Percentiles rank a stretch among this genome's conserved stretches.
Evolutionary conservation across 2,329 filamentous ascomycete genomes (phyloP).

Genomic region (Rutstroemia sp.): DNA sequence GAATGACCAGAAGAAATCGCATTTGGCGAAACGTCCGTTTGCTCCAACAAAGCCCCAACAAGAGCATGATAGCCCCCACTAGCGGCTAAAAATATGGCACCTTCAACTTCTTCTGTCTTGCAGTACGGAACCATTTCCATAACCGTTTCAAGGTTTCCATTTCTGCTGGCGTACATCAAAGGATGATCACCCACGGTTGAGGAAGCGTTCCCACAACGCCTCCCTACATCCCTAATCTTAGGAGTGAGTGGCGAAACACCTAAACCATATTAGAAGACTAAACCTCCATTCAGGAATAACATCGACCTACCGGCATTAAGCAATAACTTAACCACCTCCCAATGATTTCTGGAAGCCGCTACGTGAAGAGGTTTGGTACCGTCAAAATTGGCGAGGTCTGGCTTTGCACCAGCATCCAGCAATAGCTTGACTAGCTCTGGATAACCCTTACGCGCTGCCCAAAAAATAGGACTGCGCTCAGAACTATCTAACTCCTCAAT

Average conservation of each 20-base stretch:
- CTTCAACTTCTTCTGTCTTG: background rate
- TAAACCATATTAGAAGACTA: background rate
- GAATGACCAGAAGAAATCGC: background rate
- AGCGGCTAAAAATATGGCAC: background rate
- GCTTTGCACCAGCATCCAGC: constrained; percentile 14
- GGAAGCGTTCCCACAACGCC: background rate
- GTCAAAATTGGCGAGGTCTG: constrained; percentile 19
- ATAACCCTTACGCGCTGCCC: constrained; percentile 18
- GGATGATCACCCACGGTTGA: constrained; percentile 21
- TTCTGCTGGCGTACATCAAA: constrained; percentile 28
- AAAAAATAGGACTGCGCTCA: constrained; percentile 19
- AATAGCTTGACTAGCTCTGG: constrained; percentile 8
- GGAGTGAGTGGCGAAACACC: constrained; percentile 27
- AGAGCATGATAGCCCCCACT: background rate
- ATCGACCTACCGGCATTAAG: constrained; percentile 28
- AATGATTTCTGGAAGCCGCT: constrained; percentile 30
- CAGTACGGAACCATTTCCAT: constrained; percentile 8
- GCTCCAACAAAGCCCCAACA: background rate
- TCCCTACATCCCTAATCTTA: constrained; percentile 14
- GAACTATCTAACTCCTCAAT: constrained; percentile 10
- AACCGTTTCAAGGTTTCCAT: constrained; percentile 20
- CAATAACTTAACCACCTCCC: constrained; percentile 25
- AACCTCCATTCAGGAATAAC: too few species aligned
- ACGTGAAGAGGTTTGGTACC: constrained; percentile 32
- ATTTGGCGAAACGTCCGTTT: background rate